phyloP scores from a whole-genome alignment of 768 basidiomycete genomes.

The Leccinum longicurvipes region DNA sequence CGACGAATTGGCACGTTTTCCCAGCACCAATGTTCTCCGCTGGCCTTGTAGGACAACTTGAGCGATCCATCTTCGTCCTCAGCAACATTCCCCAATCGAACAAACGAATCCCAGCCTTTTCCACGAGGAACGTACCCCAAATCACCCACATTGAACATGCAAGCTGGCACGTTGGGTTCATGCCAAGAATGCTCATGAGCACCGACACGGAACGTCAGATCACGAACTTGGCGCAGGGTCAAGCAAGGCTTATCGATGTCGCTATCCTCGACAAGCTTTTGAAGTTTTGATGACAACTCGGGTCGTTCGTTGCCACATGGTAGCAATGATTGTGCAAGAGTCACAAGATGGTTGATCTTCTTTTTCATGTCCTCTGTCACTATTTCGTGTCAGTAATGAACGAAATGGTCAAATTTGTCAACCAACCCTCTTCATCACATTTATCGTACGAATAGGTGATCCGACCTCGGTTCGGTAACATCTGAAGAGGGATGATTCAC shows the following conservation, averaged over 20 bases:
- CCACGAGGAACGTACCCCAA: conserved; percentile 41
- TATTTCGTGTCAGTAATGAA: conserved; percentile 8
- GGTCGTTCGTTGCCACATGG: conserved; percentile 34
- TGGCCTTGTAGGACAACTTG: conserved; percentile 19
- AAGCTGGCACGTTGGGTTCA: conserved; percentile 37
- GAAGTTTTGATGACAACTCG: conserved; percentile 29
- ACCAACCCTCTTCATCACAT: conserved; percentile 23
- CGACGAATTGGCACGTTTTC: conserved; percentile 28
- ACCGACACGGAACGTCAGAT: conserved; percentile 34
- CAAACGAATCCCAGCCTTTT: conserved; percentile 37
- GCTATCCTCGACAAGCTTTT: conserved; percentile 34
- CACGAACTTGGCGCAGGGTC: conserved; percentile 37
- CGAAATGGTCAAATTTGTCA: too few relatives aligned
- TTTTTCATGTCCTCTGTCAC: conserved; percentile 35
- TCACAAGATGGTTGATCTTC: conserved; percentile 40
- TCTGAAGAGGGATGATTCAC: conserved; percentile 23
- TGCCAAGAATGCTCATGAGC: conserved; percentile 41
- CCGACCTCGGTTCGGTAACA: conserved; percentile 41
- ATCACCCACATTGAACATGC: conserved; percentile 43
- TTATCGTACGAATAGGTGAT: conserved; percentile 26
- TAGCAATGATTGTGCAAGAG: conserved; percentile 39
- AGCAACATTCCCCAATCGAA: conserved; percentile 38
- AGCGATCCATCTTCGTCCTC: conserved; percentile 28
- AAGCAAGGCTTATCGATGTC: conserved; percentile 27
- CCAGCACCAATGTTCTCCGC: conserved; percentile 39